Percentiles rank a stretch among this genome's conserved stretches.
Evolutionary conservation across 2,329 filamentous ascomycete genomes (phyloP).

Genomic region (Lecanicillium sp.): DNA sequence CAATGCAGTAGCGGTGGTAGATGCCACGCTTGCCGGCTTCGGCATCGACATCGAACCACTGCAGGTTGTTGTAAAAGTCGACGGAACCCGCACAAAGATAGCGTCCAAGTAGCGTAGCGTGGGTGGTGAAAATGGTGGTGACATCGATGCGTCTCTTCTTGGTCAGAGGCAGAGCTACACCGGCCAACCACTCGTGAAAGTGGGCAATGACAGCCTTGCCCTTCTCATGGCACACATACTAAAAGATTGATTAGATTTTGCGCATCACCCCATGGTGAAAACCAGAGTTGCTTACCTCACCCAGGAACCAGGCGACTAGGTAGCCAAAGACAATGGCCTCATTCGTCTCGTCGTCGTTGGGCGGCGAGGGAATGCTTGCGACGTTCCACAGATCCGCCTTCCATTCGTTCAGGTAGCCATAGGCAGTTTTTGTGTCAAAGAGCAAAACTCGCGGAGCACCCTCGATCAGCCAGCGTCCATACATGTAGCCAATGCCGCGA

Average conservation of each 20-base stretch:
- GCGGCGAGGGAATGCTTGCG: slow-evolving; percentile 87
- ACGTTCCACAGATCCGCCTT: slow-evolving; percentile 92
- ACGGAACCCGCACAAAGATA: slow-evolving; percentile 97
- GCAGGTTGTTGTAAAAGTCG: slow-evolving; percentile 98
- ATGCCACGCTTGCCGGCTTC: slow-evolving; percentile 97
- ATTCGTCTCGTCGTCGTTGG: slow-evolving; percentile 88
- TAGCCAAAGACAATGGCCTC: slow-evolving; percentile 98
- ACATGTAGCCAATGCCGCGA: slow-evolving; percentile 80
- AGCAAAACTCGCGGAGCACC: slow-evolving; percentile 88
- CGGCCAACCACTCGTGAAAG: slow-evolving; percentile 97
- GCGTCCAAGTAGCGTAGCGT: slow-evolving; percentile 87
- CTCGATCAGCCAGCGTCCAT: slow-evolving; percentile 96
- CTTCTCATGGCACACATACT: slow-evolving; percentile 94
- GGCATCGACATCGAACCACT: slow-evolving; percentile 91
- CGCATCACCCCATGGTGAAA: no score
- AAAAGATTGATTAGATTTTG: slow-evolving; percentile 11
- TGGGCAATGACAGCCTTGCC: slow-evolving; percentile 89
- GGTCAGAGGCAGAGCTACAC: slow-evolving; percentile 82
- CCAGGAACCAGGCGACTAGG: slow-evolving; percentile 93
- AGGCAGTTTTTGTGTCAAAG: slow-evolving; percentile 91
- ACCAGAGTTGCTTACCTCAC: slow-evolving; percentile 74
- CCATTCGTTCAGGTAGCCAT: slow-evolving; percentile 90
- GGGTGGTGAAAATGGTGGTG: slow-evolving; percentile 97
- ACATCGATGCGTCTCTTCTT: slow-evolving; percentile 94
- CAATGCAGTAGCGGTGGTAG: slow-evolving; percentile 97